phyloP scores from a whole-genome alignment of 169 alveolate species.

The Hepatocystis sp. region DNA sequence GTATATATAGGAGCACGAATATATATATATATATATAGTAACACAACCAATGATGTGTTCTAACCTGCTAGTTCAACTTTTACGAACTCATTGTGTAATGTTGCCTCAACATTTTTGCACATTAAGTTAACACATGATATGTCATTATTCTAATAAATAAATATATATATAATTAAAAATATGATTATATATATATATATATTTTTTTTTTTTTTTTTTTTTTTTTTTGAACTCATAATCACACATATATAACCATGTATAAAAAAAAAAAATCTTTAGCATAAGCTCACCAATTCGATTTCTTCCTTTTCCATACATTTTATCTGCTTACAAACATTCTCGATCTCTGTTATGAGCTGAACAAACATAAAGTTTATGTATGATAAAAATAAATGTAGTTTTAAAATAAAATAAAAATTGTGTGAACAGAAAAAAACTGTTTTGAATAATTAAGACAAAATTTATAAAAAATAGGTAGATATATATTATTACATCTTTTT shows the following conservation, averaged over 20 bases:
- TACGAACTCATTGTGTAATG: slow-evolving; percentile 69
- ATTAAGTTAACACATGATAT: slow-evolving; percentile 58
- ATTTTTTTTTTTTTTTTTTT: too few species aligned
- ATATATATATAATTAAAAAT: slow-evolving; percentile 2
- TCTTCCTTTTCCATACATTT: slow-evolving; percentile 73
- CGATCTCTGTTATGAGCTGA: slow-evolving; percentile 62
- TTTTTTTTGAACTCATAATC: neutral
- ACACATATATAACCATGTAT: neutral
- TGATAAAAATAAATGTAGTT: too few species aligned
- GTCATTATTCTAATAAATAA: slow-evolving; percentile 40
- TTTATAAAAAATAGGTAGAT: too few species aligned
- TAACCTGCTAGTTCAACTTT: slow-evolving; percentile 75
- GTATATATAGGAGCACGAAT: neutral
- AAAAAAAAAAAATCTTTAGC: neutral
- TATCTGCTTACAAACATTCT: slow-evolving; percentile 44
- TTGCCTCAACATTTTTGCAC: slow-evolving; percentile 72
- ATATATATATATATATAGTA: neutral
- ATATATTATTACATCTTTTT: slow-evolving; percentile 68
- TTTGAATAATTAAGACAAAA: too few species aligned
- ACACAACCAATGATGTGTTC: neutral
- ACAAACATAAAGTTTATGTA: slow-evolving; percentile 4
- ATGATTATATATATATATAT: neutral
- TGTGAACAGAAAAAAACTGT: too few species aligned
- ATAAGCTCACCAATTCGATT: slow-evolving; percentile 51
- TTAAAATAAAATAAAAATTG: too few species aligned